Conservation (phyloP, 1,284 basidiomycete genomes). For the Melampsora americana region DNA sequence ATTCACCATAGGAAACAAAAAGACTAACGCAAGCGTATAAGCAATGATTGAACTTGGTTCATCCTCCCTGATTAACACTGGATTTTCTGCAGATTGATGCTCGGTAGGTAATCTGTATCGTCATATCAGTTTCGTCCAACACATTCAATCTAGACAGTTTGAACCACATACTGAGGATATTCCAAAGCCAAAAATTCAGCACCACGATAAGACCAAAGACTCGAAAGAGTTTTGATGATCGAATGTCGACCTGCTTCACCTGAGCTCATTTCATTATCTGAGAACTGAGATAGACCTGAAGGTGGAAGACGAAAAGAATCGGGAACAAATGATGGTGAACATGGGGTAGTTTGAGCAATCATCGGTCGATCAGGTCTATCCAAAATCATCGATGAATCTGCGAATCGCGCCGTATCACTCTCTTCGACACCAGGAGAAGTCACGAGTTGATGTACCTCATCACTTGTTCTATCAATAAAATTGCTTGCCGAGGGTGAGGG, state of each 20-base stretch:
- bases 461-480: conserved; percentile 7
- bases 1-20: too few relatives aligned
- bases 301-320: conserved; percentile 47
- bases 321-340: conserved; percentile 24
- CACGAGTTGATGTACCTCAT: background rate
- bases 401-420: conserved; percentile 16
- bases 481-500: conserved; percentile 7
- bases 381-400: background rate
- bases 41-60: conserved; percentile 98
- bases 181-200: conserved; percentile 61
- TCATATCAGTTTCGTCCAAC: conserved; percentile 3
- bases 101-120: conserved; percentile 36
- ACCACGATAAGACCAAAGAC: conserved; percentile 60
- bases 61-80: conserved; percentile 91
- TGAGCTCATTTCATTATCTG: conserved; percentile 56
- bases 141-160: background rate
- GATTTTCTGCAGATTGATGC: conserved; percentile 82
- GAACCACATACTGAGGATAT: conserved; percentile 58
- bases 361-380: conserved; percentile 46
- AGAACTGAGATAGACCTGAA: conserved; percentile 51
- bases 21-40: conserved; percentile 64
- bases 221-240: conserved; percentile 79
- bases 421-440: conserved; percentile 33
- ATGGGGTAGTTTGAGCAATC: conserved; percentile 16
- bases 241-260: conserved; percentile 67